phyloP scores from a whole-genome alignment of 805 yeast species.

The Maudiozyma bulderi region DNA sequence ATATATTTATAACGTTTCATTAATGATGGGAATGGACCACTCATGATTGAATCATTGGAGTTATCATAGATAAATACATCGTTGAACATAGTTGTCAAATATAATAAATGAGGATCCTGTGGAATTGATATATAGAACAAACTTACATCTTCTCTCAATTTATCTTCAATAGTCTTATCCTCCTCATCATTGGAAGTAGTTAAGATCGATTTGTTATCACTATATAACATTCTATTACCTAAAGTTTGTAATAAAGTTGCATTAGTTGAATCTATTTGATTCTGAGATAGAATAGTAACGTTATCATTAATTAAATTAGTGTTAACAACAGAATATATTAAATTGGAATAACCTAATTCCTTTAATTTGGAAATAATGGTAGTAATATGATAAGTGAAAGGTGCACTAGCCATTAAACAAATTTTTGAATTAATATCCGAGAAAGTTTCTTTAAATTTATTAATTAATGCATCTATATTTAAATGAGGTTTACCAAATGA shows the following conservation, averaged over 20 bases:
- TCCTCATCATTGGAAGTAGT: conserved; percentile 8
- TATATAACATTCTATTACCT: conserved; percentile 24
- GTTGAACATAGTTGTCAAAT: conserved; percentile 60
- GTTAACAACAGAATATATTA: conserved; percentile 36
- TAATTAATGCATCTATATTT: conserved; percentile 33
- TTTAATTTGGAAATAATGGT: conserved; percentile 31
- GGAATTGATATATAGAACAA: conserved; percentile 68
- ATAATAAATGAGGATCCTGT: conserved; percentile 67
- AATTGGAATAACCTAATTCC: conserved; percentile 25
- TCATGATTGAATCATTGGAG: conserved; percentile 16
- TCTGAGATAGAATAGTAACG: conserved; percentile 29
- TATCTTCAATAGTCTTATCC: background rate
- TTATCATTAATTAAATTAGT: conserved; percentile 18
- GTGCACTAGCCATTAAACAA: conserved; percentile 67
- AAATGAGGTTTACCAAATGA: conserved; percentile 64
- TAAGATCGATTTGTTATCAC: conserved; percentile 5
- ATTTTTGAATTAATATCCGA: conserved; percentile 35
- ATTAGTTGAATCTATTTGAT: background rate
- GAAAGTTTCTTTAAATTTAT: conserved; percentile 35
- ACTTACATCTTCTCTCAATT: conserved; percentile 36
- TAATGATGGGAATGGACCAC: conserved; percentile 68
- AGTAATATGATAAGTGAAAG: conserved; percentile 42
- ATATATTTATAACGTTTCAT: conserved; percentile 77
- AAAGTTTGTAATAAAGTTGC: conserved; percentile 20
- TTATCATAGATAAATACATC: conserved; percentile 46